Percentiles rank a stretch among this genome's conserved stretches.
These are phyloP conservation scores for Pleurostoma richardsiae DNA, from an alignment of 2,329 filamentous ascomycete species.

Conservation along the genomic window DNA sequence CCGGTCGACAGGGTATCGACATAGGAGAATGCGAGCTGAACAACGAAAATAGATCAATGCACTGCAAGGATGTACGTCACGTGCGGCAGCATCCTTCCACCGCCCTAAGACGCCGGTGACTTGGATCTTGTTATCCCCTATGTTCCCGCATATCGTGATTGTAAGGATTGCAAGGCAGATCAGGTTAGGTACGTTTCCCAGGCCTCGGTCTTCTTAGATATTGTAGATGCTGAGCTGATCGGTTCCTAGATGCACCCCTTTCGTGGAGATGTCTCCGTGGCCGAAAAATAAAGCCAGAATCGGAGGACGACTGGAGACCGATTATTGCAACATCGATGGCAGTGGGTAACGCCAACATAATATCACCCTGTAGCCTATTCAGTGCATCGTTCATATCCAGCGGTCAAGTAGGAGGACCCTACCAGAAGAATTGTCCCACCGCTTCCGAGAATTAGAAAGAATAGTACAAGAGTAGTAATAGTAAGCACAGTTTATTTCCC, in stretches of 20 bases:
- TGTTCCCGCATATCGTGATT: conserved; percentile 30
- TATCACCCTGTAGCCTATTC: too few species aligned
- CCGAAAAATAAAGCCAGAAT: conserved; percentile 35
- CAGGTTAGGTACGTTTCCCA: conserved; percentile 35
- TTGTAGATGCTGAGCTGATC: conserved; percentile 35
- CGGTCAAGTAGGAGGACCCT: too few species aligned
- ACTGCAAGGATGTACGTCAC: conserved; percentile 14
- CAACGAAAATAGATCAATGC: conserved; percentile 34
- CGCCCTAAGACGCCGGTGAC: conserved; percentile 16
- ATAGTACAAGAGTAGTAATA: too few species aligned
- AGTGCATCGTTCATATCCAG: too few species aligned
- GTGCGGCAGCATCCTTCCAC: conserved; percentile 32
- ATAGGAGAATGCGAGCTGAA: conserved; percentile 8
- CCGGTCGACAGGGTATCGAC: too few species aligned
- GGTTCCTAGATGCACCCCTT: conserved; percentile 39
- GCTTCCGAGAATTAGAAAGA: too few species aligned
- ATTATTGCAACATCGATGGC: conserved; percentile 36
- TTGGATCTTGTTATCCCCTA: conserved; percentile 31
- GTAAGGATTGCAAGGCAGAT: conserved; percentile 33
- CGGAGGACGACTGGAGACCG: not conserved
- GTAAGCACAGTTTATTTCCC: too few species aligned
- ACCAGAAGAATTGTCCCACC: too few species aligned
- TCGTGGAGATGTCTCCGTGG: conserved; percentile 38
- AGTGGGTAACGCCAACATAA: conserved; percentile 36
- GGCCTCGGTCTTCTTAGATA: conserved; percentile 24